These are phyloP conservation scores for Rhipidocladum racemiflorum DNA, from an alignment of 176 grass and related monocot genomes.

Conservation along the genomic window DNA sequence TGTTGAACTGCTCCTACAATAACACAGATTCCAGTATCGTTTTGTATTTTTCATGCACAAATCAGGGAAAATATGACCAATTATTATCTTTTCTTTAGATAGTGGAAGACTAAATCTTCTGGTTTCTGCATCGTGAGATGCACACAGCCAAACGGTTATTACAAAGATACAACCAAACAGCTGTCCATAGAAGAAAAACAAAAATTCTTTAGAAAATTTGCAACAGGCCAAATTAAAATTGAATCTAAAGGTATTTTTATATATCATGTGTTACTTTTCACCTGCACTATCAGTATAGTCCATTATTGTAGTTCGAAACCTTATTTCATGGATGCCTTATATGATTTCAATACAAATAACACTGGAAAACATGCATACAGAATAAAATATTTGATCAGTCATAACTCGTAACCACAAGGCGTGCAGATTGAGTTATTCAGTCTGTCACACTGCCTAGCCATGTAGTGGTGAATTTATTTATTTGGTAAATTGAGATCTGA, in stretches of 20 bases:
- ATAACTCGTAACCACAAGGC: background rate
- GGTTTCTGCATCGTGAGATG: too few species aligned
- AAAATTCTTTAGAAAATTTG: too few species aligned
- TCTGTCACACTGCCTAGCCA: background rate
- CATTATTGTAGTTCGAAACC: background rate
- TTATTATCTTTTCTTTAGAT: too few species aligned
- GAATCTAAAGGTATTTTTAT: too few species aligned
- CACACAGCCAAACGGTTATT: too few species aligned
- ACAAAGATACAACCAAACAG: too few species aligned
- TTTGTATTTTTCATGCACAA: background rate
- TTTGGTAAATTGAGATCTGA: background rate
- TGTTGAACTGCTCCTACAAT: background rate
- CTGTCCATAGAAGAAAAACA: too few species aligned
- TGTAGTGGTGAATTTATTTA: background rate
- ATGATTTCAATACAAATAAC: background rate
- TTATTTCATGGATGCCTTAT: background rate
- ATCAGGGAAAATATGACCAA: background rate
- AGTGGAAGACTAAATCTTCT: too few species aligned
- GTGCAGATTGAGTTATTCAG: background rate
- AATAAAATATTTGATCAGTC: background rate
- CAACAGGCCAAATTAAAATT: too few species aligned
- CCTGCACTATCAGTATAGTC: background rate
- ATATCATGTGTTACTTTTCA: background rate
- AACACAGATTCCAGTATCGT: background rate
- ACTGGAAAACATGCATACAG: background rate